These are phyloP conservation scores for Lasiosphaeria ovina DNA, from an alignment of 495 filamentous ascomycete genomes.

Conservation along the genomic window DNA sequence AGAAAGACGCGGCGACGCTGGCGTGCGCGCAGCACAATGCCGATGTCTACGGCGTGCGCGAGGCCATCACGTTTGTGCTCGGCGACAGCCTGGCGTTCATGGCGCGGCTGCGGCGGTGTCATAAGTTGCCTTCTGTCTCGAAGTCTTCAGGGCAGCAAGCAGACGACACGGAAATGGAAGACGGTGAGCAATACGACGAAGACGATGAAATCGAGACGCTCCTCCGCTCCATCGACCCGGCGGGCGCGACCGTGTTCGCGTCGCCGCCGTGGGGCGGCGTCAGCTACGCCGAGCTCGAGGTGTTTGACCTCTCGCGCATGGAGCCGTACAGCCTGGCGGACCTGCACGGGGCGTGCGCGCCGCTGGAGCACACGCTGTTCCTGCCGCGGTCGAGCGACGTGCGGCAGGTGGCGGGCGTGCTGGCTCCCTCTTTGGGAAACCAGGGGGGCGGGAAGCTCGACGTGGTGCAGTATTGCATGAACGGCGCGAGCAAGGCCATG, in stretches of 20 bases:
- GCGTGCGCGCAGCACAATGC: conserved; percentile 93
- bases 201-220: no score
- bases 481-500: conserved; percentile 80
- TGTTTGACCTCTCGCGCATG: conserved; percentile 88
- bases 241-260: conserved; percentile 68
- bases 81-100: conserved; percentile 73
- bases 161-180: no score
- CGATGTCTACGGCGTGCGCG: conserved; percentile 74
- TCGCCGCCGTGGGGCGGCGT: conserved; percentile 97
- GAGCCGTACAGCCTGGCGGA: conserved; percentile 71
- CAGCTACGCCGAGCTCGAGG: conserved; percentile 67
- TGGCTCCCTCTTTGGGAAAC: conserved; percentile 18
- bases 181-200: no score
- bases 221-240: conserved; percentile 18
- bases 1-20: conserved; percentile 72
- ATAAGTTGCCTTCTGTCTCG: no score
- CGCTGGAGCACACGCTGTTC: conserved; percentile 63
- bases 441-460: conserved; percentile 47
- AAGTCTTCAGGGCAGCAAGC: no score
- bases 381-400: conserved; percentile 88
- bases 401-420: conserved; percentile 70
- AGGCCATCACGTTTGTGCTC: conserved; percentile 74
- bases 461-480: conserved; percentile 87
- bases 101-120: conserved; percentile 16
- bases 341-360: conserved; percentile 59